These are phyloP conservation scores for Acacia pycnantha DNA, from an alignment of 331 rosid genomes.

Conservation along the genomic window DNA sequence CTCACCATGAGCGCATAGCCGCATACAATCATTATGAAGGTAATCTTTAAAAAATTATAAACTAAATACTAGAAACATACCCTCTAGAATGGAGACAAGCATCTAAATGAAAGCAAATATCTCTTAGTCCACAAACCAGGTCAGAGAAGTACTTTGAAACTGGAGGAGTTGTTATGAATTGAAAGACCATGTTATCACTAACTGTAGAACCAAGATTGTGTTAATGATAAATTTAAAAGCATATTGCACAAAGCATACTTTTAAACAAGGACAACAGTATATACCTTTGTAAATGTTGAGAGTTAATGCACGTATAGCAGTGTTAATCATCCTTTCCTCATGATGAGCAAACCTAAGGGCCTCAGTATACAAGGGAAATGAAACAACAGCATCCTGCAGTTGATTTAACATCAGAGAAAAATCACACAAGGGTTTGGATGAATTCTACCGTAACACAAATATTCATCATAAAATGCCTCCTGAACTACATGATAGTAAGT, in stretches of 20 bases:
- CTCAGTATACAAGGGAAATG: slow-evolving; percentile 80
- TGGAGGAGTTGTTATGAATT: not conserved
- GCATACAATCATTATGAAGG: not conserved
- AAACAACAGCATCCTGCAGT: slow-evolving; percentile 68
- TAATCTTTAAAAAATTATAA: not conserved
- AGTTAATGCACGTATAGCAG: slow-evolving; percentile 67
- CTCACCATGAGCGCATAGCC: not conserved
- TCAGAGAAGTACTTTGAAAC: slow-evolving; percentile 18
- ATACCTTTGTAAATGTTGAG: slow-evolving; percentile 74
- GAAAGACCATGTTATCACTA: slow-evolving; percentile 1
- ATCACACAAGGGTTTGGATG: slow-evolving; percentile 5
- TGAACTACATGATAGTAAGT: slow-evolving; percentile 10
- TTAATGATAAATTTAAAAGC: slow-evolving; percentile 33
- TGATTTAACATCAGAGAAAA: slow-evolving; percentile 21
- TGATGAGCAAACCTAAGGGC: slow-evolving; percentile 78
- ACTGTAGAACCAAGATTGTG: slow-evolving; percentile 5
- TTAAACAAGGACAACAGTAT: slow-evolving; percentile 8
- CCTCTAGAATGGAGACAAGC: slow-evolving; percentile 42
- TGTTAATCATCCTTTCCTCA: slow-evolving; percentile 80
- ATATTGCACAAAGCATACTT: slow-evolving; percentile 16
- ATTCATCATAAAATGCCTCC: slow-evolving; percentile 8
- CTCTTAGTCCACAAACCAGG: slow-evolving; percentile 46
- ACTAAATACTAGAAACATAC: slow-evolving; percentile 38
- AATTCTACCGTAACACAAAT: slow-evolving; percentile 8
- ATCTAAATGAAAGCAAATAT: slow-evolving; percentile 61